A percentile compares a stretch with the other conserved stretches of the same genome.
Conservation (phyloP, 352 stramenopile genomes). For the Phytopythium litorale region DNA sequence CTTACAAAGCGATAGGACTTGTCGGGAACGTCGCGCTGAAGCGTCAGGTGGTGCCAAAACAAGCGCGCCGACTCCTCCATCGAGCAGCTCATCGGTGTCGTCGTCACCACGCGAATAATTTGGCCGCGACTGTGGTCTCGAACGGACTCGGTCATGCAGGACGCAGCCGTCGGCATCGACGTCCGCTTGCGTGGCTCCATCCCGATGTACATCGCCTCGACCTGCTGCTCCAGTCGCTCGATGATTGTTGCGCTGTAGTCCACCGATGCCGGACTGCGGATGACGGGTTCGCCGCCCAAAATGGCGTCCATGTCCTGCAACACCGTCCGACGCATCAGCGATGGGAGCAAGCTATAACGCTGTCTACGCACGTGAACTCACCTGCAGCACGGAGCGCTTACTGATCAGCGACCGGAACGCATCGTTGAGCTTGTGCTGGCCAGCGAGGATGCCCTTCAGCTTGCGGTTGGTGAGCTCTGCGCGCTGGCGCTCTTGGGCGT, state of each 20-base stretch:
- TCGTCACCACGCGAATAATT: constrained; percentile 11
- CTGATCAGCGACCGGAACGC: constrained; percentile 18
- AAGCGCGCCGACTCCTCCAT: constrained; percentile 11
- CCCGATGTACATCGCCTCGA: constrained; percentile 11
- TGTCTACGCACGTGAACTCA: not conserved
- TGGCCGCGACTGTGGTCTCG: not conserved
- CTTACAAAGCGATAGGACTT: constrained; percentile 22
- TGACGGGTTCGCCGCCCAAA: not conserved
- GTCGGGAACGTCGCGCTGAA: constrained; percentile 14
- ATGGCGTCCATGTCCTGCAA: constrained; percentile 7
- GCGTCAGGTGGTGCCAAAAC: constrained; percentile 21
- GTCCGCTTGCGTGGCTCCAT: not conserved
- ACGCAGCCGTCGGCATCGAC: not conserved
- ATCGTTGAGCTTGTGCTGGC: constrained; percentile 25
- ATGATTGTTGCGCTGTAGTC: not conserved
- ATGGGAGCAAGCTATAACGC: not conserved
- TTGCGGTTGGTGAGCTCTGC: constrained; percentile 25
- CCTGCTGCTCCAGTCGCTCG: not conserved
- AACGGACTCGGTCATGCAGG: not conserved
- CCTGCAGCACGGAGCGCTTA: constrained; percentile 7
- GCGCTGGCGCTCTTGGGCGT: constrained; percentile 19
- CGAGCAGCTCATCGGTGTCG: constrained; percentile 17
- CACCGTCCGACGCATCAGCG: not conserved
- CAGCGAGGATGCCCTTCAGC: constrained; percentile 23
- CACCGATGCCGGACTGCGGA: not conserved